Percentiles rank a stretch among this genome's conserved stretches.
Evolutionary conservation across 1,284 basidiomycete species (phyloP).

Genomic region (Tausonia pullulans): DNA sequence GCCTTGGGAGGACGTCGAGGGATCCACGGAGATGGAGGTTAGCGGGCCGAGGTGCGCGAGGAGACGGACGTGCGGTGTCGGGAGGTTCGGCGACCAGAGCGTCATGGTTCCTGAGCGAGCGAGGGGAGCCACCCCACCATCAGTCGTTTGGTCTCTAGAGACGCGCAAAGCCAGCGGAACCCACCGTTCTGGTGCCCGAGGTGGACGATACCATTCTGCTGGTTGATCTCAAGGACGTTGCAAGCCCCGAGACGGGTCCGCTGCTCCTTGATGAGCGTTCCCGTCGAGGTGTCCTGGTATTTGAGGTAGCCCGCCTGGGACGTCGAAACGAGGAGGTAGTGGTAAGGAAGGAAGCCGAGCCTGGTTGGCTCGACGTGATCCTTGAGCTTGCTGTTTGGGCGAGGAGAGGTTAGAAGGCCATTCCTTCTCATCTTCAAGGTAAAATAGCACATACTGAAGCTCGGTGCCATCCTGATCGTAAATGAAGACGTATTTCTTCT

Average conservation of each 20-base stretch:
- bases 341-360: constrained; percentile 89
- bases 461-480: constrained; percentile 93
- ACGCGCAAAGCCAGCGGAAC: background rate
- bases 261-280: constrained; percentile 73
- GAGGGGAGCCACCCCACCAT: background rate
- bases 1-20: constrained; percentile 55
- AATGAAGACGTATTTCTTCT: constrained; percentile 92
- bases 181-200: constrained; percentile 75
- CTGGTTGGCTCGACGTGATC: constrained; percentile 78
- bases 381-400: constrained; percentile 33
- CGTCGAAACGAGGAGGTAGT: constrained; percentile 64
- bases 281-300: constrained; percentile 96
- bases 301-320: constrained; percentile 64
- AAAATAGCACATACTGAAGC: constrained; percentile 58
- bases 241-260: constrained; percentile 84
- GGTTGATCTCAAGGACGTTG: constrained; percentile 79
- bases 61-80: constrained; percentile 80
- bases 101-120: constrained; percentile 58
- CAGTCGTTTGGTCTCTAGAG: background rate
- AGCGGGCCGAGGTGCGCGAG: constrained; percentile 86
- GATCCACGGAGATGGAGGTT: constrained; percentile 68
- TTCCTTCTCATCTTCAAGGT: constrained; percentile 19
- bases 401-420: background rate
- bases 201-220: constrained; percentile 82
- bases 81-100: constrained; percentile 89